phyloP scores from a whole-genome alignment of 177 flowering plant genomes.

The Vitis hybrid region DNA sequence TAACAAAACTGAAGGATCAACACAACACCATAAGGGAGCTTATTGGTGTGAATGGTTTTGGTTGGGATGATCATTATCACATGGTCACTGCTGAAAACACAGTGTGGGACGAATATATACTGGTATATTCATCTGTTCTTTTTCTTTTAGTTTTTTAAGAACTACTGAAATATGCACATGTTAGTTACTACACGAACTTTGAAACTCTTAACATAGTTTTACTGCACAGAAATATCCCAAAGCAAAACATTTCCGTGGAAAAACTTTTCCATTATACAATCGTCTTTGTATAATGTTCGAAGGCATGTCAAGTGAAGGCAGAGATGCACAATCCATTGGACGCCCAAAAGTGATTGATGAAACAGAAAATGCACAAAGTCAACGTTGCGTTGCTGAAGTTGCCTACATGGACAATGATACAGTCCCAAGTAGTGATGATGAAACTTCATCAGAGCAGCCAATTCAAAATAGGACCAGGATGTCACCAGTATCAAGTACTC shows the following conservation, averaged over 20 bases:
- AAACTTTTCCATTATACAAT: not conserved
- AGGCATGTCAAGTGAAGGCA: not conserved
- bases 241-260: not conserved
- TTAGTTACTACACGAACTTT: not conserved
- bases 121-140: not conserved
- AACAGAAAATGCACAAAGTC: not conserved
- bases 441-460: not conserved
- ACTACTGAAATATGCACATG: not conserved
- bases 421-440: constrained; percentile 1
- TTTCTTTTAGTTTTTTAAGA: not conserved
- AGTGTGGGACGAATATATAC: not conserved
- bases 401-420: not conserved
- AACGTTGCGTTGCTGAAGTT: not conserved
- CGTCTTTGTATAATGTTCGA: not conserved
- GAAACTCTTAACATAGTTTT: not conserved
- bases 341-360: not conserved
- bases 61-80: constrained; percentile 2
- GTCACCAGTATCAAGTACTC: not conserved
- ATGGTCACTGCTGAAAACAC: constrained; percentile 1
- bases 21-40: constrained; percentile 1
- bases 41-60: not conserved
- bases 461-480: not conserved
- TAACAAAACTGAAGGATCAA: constrained; percentile 2
- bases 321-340: not conserved
- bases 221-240: not conserved